A percentile compares a stretch with the other conserved stretches of the same genome.
Evolutionary conservation across 2,329 filamentous ascomycete genomes (phyloP).

Genomic region (Cercospora sp.): DNA sequence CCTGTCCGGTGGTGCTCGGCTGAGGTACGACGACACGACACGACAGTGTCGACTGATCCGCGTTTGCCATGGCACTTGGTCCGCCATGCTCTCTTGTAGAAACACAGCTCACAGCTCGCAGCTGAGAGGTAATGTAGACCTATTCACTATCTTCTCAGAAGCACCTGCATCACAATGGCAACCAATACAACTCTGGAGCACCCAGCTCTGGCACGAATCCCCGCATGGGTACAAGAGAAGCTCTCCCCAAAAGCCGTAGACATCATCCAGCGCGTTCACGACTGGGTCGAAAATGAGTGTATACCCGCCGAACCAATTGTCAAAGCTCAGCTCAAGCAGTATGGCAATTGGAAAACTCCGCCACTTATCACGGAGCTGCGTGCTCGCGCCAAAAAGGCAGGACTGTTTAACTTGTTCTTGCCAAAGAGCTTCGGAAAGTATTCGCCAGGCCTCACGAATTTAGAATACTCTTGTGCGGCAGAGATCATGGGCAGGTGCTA

Average conservation of each 20-base stretch:
- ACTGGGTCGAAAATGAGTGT: conserved; percentile 31
- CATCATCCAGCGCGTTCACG: conserved; percentile 27
- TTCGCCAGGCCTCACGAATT: conserved; percentile 48
- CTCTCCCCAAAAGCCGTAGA: conserved; percentile 29
- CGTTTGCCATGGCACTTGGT: conserved; percentile 8
- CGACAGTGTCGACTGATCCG: conserved; percentile 7
- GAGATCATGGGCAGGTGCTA: conserved; percentile 51
- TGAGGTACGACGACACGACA: conserved; percentile 4
- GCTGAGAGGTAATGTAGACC: neutral
- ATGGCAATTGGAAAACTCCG: conserved; percentile 29
- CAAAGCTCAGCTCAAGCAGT: conserved; percentile 28
- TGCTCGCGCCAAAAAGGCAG: conserved; percentile 25
- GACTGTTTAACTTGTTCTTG: conserved; percentile 30
- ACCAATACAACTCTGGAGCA: conserved; percentile 12
- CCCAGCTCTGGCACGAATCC: conserved; percentile 26
- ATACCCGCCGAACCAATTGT: conserved; percentile 29
- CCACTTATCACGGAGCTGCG: conserved; percentile 26
- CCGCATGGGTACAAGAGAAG: conserved; percentile 30
- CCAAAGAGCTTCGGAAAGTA: conserved; percentile 35
- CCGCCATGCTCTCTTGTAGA: neutral
- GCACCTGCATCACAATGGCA: neutral
- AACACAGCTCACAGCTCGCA: neutral
- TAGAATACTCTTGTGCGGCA: conserved; percentile 50
- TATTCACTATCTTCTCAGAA: neutral
- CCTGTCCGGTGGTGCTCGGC: neutral